Percentiles rank a stretch among this genome's conserved stretches.
Conservation (phyloP, 2,329 filamentous ascomycete genomes). For the Fusarium sarcochroum region DNA sequence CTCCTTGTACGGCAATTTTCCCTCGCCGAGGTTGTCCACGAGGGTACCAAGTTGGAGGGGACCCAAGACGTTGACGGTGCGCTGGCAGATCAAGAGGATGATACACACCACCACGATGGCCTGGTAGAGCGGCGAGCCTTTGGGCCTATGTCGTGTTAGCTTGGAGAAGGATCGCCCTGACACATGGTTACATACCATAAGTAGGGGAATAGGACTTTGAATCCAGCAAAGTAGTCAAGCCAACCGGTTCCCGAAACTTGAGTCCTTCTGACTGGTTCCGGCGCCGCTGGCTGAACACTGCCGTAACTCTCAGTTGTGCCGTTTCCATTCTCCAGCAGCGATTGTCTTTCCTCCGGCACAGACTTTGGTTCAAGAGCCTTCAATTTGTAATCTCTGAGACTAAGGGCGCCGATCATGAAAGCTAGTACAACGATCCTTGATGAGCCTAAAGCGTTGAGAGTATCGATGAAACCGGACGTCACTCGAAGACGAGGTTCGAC, state of each 20-base stretch:
- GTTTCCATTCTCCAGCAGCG: constrained; percentile 58
- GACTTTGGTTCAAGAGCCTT: constrained; percentile 48
- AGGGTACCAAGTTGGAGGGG: constrained; percentile 60
- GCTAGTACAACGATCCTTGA: constrained; percentile 52
- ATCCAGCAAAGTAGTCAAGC: constrained; percentile 63
- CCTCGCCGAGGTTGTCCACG: constrained; percentile 58
- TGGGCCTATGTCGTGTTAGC: constrained; percentile 54
- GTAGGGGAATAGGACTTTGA: constrained; percentile 61
- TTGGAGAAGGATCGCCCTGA: neutral
- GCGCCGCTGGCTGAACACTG: constrained; percentile 24
- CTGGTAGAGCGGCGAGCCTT: constrained; percentile 58
- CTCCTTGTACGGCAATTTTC: constrained; percentile 58
- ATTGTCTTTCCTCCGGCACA: constrained; percentile 54
- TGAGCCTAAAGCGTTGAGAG: constrained; percentile 51
- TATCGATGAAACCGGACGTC: constrained; percentile 49
- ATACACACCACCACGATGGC: constrained; percentile 58
- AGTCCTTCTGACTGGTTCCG: constrained; percentile 44
- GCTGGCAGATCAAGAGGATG: constrained; percentile 58
- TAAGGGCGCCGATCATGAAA: constrained; percentile 54
- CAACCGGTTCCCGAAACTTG: constrained; percentile 56
- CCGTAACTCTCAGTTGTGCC: constrained; percentile 50
- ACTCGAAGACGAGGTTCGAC: constrained; percentile 50
- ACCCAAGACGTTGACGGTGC: constrained; percentile 60
- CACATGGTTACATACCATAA: constrained; percentile 53
- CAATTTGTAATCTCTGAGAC: constrained; percentile 52